These are phyloP conservation scores for Candida gorgasii DNA, from an alignment of 805 yeast genomes.

Conservation along the genomic window DNA sequence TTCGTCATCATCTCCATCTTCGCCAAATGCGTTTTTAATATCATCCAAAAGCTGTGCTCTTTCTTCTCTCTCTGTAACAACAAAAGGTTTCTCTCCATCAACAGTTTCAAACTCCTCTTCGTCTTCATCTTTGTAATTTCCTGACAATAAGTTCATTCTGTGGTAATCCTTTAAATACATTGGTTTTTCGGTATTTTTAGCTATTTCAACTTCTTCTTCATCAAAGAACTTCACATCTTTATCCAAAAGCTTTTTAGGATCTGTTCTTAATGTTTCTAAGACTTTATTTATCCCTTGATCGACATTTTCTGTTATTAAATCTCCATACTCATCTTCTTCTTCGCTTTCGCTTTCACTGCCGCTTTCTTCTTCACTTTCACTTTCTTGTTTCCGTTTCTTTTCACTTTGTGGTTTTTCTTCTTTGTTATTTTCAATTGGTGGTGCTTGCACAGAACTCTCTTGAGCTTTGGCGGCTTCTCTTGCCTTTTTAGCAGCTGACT, in stretches of 20 bases:
- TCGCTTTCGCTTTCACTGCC: constrained; percentile 39
- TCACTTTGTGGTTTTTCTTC: constrained; percentile 15
- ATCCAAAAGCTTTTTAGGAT: constrained; percentile 67
- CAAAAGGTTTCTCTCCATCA: constrained; percentile 67
- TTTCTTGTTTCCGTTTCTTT: constrained; percentile 9
- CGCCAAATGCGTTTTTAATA: constrained; percentile 65
- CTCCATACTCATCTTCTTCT: constrained; percentile 92
- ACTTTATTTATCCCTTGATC: constrained; percentile 79
- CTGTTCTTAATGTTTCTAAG: constrained; percentile 62
- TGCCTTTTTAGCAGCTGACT: constrained; percentile 77
- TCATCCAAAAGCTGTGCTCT: constrained; percentile 71
- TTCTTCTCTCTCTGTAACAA: constrained; percentile 73
- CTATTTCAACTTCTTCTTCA: constrained; percentile 37
- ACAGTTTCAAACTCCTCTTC: constrained; percentile 51
- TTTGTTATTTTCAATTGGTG: constrained; percentile 8
- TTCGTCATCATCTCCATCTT: constrained; percentile 44
- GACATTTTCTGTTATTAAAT: constrained; percentile 79
- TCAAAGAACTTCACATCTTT: constrained; percentile 74
- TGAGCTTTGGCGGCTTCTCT: constrained; percentile 36
- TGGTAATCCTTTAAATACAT: constrained; percentile 91
- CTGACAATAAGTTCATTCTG: constrained; percentile 75
- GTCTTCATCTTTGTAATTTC: constrained; percentile 55
- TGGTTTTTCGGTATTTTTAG: constrained; percentile 50
- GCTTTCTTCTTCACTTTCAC: constrained; percentile 17
- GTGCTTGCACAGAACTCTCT: not conserved